A percentile compares a stretch with the other conserved stretches of the same genome.
Conservation (phyloP, 257 asterid genomes). For the Craterostigma plantagineum region DNA sequence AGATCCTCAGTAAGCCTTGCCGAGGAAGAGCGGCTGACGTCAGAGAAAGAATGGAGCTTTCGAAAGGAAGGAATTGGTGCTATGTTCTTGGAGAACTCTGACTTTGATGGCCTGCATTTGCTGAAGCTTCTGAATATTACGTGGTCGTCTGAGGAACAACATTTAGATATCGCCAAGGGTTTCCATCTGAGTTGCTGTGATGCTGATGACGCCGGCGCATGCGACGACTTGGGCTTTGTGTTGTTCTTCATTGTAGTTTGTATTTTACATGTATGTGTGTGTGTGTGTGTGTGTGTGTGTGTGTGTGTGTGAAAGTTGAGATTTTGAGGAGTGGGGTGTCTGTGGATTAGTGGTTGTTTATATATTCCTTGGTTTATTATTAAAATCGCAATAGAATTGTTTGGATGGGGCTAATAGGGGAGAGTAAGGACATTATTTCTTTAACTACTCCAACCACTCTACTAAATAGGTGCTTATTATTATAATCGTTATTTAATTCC, state of each 20-base stretch:
- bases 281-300: no score
- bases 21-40: constrained; percentile 46
- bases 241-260: constrained; percentile 24
- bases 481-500: constrained; percentile 10
- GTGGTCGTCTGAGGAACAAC: constrained; percentile 55
- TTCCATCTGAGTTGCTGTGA: constrained; percentile 28
- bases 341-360: no score
- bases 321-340: no score
- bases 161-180: constrained; percentile 44
- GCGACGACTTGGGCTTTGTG: constrained; percentile 16
- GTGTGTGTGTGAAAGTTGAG: no score
- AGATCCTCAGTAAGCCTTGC: constrained; percentile 56
- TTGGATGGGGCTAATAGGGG: constrained; percentile 1
- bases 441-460: constrained; percentile 96
- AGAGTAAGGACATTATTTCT: constrained; percentile 26
- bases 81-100: constrained; percentile 51
- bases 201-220: no score
- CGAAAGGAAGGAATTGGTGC: constrained; percentile 59
- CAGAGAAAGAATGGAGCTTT: constrained; percentile 41
- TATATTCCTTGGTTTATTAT: no score
- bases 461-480: constrained; percentile 20
- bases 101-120: constrained; percentile 43
- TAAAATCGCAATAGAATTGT: no score
- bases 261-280: no score
- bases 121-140: constrained; percentile 33